A percentile compares a stretch with the other conserved stretches of the same genome.
Evolutionary conservation across 108 stramenopile genomes (phyloP).

Genomic region (Epithemia pelagica): DNA sequence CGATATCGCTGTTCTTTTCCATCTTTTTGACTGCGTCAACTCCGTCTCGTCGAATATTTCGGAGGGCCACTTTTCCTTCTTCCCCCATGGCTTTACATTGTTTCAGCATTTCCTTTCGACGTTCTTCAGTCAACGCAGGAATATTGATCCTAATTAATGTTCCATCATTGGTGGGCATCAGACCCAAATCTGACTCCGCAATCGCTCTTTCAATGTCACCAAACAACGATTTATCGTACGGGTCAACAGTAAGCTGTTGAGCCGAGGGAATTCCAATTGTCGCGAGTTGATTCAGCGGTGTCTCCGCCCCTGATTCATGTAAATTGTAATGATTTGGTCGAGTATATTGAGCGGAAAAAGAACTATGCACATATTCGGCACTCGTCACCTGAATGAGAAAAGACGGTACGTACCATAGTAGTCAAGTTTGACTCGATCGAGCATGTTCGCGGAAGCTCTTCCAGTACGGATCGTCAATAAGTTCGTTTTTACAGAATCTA

Average conservation of each 20-base stretch:
- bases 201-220: constrained; percentile 84
- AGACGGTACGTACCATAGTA: constrained; percentile 63
- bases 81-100: constrained; percentile 89
- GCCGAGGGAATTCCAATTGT: constrained; percentile 78
- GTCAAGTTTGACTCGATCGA: constrained; percentile 86
- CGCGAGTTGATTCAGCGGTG: constrained; percentile 90
- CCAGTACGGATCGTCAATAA: constrained; percentile 87
- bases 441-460: constrained; percentile 74
- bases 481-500: constrained; percentile 61
- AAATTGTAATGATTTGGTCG: background rate
- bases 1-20: constrained; percentile 80
- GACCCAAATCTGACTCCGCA: constrained; percentile 79
- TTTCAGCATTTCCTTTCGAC: constrained; percentile 92
- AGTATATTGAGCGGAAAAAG: too few species aligned
- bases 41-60: constrained; percentile 85
- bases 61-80: constrained; percentile 88
- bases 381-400: background rate
- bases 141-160: constrained; percentile 88
- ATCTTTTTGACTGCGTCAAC: constrained; percentile 88
- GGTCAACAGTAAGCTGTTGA: constrained; percentile 78
- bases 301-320: constrained; percentile 29
- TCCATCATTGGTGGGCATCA: constrained; percentile 90
- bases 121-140: constrained; percentile 88
- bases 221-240: constrained; percentile 78
- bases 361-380: too few species aligned